A percentile compares a stretch with the other conserved stretches of the same genome.
phyloP scores from a whole-genome alignment of 345 rosid genomes.

The Rhodomyrtus tomentosa region DNA sequence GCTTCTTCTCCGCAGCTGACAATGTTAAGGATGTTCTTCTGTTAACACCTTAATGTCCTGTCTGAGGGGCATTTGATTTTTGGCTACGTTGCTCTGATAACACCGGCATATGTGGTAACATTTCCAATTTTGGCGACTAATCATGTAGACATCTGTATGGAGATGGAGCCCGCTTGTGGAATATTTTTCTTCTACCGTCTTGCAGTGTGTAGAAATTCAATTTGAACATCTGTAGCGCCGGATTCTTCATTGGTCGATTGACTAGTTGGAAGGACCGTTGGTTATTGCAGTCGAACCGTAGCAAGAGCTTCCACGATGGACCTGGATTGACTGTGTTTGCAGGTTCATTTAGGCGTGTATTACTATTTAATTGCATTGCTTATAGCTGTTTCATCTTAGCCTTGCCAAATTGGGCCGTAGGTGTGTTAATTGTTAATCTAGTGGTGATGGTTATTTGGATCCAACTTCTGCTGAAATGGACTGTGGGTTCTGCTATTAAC shows the following conservation, averaged over 20 bases:
- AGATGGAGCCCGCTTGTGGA: background rate
- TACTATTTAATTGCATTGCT: background rate
- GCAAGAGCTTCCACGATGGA: background rate
- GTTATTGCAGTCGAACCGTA: background rate
- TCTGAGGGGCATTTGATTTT: background rate
- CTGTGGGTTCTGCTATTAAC: background rate
- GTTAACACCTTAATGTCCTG: background rate
- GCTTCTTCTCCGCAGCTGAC: background rate
- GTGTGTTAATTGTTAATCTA: background rate
- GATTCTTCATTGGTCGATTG: background rate
- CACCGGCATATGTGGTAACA: background rate
- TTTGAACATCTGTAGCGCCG: background rate
- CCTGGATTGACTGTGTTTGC: background rate
- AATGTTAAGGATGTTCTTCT: background rate
- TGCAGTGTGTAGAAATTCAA: background rate
- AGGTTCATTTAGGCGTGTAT: background rate
- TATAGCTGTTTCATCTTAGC: background rate
- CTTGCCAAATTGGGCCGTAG: background rate
- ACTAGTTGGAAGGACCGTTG: background rate
- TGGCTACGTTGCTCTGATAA: background rate
- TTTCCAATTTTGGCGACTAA: background rate
- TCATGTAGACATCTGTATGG: background rate
- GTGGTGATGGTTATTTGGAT: background rate
- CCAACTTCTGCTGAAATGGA: background rate
- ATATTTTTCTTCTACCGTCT: background rate